These are phyloP conservation scores for Lotus japonicus DNA, from an alignment of 306 rosid genomes.

Conservation along the genomic window DNA sequence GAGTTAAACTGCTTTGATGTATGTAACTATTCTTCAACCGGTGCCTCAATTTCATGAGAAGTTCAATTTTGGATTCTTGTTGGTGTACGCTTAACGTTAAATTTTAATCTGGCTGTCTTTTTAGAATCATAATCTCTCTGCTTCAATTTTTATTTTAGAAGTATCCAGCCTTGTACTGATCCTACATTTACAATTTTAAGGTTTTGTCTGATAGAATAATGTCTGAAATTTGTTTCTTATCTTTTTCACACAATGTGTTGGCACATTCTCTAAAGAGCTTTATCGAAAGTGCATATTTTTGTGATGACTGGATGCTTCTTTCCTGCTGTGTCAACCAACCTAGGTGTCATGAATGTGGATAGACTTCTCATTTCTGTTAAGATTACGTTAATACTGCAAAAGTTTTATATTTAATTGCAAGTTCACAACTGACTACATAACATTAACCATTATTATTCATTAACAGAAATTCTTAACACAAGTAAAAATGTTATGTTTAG, in stretches of 20 bases:
- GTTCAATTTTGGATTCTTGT: not conserved
- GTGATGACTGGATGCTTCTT: not conserved
- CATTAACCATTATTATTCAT: not conserved
- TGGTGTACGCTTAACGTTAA: not conserved
- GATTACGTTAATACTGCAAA: not conserved
- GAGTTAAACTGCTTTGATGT: slow-evolving; percentile 24
- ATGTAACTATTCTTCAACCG: not conserved
- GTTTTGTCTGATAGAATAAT: not conserved
- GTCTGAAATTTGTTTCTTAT: not conserved
- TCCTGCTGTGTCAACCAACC: not conserved
- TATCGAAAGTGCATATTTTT: not conserved
- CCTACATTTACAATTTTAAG: not conserved
- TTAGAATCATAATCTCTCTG: slow-evolving; percentile 7
- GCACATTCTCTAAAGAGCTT: not conserved
- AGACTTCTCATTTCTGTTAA: not conserved
- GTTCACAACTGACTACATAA: not conserved
- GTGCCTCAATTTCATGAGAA: not conserved
- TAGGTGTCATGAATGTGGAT: not conserved
- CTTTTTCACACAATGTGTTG: not conserved
- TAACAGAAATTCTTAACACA: not conserved
- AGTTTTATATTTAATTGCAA: not conserved
- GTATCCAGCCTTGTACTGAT: not conserved
- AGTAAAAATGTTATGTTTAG: not conserved
- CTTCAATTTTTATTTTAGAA: not conserved
- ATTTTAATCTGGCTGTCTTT: not conserved